Evolutionary conservation across 768 basidiomycete genomes (phyloP).

Genomic region (Fomitopsis serialis): DNA sequence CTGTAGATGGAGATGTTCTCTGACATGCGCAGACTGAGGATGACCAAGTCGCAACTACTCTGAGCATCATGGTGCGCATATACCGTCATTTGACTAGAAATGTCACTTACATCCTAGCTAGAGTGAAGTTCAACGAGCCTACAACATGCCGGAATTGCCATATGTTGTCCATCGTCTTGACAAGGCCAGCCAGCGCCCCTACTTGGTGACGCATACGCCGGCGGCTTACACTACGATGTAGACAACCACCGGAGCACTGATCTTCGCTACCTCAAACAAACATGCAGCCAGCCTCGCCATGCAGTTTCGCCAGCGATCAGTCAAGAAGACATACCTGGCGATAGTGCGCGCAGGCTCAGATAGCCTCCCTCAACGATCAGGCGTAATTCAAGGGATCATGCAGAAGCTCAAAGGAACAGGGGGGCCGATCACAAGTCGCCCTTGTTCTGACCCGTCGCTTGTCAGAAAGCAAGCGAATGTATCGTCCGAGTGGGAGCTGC

Average conservation of each 20-base stretch:
- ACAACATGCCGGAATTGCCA: neutral
- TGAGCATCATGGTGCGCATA: neutral
- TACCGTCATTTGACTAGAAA: neutral
- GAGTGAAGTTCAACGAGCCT: neutral
- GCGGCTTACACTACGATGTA: conserved; percentile 17
- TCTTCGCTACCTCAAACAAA: conserved; percentile 43
- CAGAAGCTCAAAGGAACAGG: conserved; percentile 36
- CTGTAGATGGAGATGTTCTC: too few relatives aligned
- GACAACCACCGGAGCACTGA: conserved; percentile 59
- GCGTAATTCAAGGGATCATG: conserved; percentile 40
- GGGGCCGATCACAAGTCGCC: neutral
- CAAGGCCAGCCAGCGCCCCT: conserved; percentile 42
- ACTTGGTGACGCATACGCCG: neutral
- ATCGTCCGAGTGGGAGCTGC: conserved; percentile 51
- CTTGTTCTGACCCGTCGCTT: conserved; percentile 29
- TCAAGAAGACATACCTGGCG: conserved; percentile 60
- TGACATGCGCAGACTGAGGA: too few relatives aligned
- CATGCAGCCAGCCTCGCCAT: conserved; percentile 43
- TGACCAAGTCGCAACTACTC: neutral
- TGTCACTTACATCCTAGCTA: neutral
- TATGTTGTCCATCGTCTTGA: conserved; percentile 53
- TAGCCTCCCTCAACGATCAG: conserved; percentile 30
- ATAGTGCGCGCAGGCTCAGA: conserved; percentile 49
- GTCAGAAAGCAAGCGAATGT: conserved; percentile 14
- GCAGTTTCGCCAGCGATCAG: conserved; percentile 44